Conservation (phyloP, 805 yeast species). For the Candida piceae region DNA sequence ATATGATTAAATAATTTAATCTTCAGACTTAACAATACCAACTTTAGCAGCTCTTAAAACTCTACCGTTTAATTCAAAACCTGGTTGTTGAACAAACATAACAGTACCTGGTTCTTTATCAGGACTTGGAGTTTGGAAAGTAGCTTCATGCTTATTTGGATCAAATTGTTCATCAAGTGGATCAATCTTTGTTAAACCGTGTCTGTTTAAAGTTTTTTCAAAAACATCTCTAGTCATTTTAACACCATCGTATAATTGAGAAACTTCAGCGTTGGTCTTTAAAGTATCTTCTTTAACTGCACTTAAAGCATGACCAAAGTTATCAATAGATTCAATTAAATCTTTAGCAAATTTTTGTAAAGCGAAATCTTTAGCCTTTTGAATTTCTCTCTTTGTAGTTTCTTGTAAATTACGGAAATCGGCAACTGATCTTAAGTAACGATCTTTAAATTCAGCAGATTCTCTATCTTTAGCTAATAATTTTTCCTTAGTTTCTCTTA, state of each 20-base stretch:
- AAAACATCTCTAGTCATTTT: constrained; percentile 84
- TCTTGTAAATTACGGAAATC: constrained; percentile 92
- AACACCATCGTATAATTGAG: constrained; percentile 80
- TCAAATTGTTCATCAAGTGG: constrained; percentile 84
- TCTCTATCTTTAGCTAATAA: constrained; percentile 63
- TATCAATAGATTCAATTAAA: constrained; percentile 82
- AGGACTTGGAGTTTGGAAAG: constrained; percentile 81
- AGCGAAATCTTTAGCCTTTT: constrained; percentile 86
- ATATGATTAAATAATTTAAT: constrained; percentile 7
- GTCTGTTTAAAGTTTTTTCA: constrained; percentile 73
- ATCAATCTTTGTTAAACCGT: constrained; percentile 76
- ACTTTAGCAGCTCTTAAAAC: constrained; percentile 95
- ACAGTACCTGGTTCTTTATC: constrained; percentile 90
- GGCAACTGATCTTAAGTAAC: constrained; percentile 77
- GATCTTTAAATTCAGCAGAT: constrained; percentile 75
- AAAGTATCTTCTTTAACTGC: constrained; percentile 64
- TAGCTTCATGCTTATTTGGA: constrained; percentile 90
- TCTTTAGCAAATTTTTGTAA: constrained; percentile 89
- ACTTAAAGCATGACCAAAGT: constrained; percentile 78
- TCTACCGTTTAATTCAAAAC: constrained; percentile 79
- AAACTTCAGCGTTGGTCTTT: constrained; percentile 56
- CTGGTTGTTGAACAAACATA: constrained; percentile 88
- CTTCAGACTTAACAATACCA: constrained; percentile 72
- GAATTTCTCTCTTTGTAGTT: constrained; percentile 79
- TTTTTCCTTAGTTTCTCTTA: constrained; percentile 45